Base-by-base conservation (phyloP, 2,329 filamentous ascomycete genomes). In the Ustulina deusta region DNA sequence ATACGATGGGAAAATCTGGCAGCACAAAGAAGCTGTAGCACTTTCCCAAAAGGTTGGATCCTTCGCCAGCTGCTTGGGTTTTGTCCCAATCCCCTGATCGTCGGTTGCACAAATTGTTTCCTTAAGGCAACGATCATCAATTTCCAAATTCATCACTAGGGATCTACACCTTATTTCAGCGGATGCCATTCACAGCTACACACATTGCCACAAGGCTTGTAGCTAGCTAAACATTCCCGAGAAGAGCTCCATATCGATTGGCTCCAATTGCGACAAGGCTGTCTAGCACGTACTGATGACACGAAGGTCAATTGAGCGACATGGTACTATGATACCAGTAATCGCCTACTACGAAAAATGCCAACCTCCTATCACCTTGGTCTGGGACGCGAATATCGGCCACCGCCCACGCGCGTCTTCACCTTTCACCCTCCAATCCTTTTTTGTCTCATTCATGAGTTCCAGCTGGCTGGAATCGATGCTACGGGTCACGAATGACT, bases 61-160 rank as follows among this genome's bases (percentile, higher is more conserved):
- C 36, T 13, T 36, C 29, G 60, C 48, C 66, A 34, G 52, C 56
- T 42, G 38, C 51, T 38, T 42, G 46, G 44, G 32, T 58, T 11
- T 52, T 34, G 38, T 40, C 20, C 7, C 27, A 40, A 27, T 20
- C 38, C 51, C 63, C 63, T 66, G 60, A 61, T 69, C 51, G 46
- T 40, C 60, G 44, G 49, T 57, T n/a, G 54, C 49, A 48, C 48
- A 60, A 34, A 54, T 42, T 52, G 51, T 57, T 61, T 49, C 56
- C 25, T 63, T 20, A 17, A 34, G 63, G 60, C 49, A 67, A 61
- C 36, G 67, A 69, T 67, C 51, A 66, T 48, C 67, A 55, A 46
- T 66, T 63, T 66, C 62, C 57, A 63, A 25, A 62, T 62, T 63
- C 22, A 57, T 57, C 54, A 22, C 55, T 17, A 63, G 27, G 57